Evolutionary conservation across 805 yeast genomes (phyloP), one percentile per base, ranked within the genome.

Genomic region (Jamesozyma rosinii): DNA sequence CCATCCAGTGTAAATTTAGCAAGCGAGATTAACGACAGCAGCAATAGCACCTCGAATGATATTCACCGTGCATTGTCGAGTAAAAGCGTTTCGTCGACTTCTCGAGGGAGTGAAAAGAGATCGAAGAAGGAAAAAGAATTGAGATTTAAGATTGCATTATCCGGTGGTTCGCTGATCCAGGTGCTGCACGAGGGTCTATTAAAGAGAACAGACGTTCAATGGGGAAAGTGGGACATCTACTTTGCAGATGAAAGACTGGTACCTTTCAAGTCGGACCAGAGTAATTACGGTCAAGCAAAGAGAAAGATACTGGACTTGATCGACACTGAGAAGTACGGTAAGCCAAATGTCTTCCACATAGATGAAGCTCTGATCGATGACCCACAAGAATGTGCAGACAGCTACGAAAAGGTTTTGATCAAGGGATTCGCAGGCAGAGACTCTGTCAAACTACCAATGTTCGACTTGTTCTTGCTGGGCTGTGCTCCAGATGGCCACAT

Each of bases 401-500:
- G 71, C 50, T 92, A 92, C 65, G 98, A 92, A 59, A 85, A 87
- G 65, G 71, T 79, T 18, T 70, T 92, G 44, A 84, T 92, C 45
- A 78, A 76, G 57, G 92, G 90, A 42, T 92, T 92, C 68, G 98
- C 98, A 10, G 88, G 85, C 42, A 90, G 94, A 61, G 97, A 92
- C 64, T 82, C 95, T 15, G 98, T 92, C 44, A 88, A 89, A 66
- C 73, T 90, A 48, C 98, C 98, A 46, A 80, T 86, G 77, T 90
- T 92, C 67, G 97, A 92, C 64, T 68, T 92, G 42, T 75, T 92
- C 49, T 69, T 92, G 51, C 71, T 92, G 46, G 98, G 98, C 21
- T 90, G 97, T 71, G 98, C 98, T 0, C 97, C 97, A 2, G 98
- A 90, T 64, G 98, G 98, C 19, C 98, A 90, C 64, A 85, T 87